Conservation (phyloP, 108 stramenopile genomes). For the Licmophora abbreviata region DNA sequence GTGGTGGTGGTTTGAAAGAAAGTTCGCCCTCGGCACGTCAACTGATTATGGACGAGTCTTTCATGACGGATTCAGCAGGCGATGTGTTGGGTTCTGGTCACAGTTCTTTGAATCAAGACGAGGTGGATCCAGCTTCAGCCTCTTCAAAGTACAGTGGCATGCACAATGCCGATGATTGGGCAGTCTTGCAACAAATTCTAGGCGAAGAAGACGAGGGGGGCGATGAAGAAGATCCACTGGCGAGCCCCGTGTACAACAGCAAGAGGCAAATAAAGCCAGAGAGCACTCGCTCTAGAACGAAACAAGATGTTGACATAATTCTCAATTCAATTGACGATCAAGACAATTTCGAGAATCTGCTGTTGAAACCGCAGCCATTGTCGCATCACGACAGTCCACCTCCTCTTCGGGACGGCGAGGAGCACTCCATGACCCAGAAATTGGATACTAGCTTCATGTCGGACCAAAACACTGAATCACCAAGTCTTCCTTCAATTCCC, state of each 20-base stretch:
- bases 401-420: too few relatives aligned
- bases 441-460: background rate
- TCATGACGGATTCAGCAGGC: too few relatives aligned
- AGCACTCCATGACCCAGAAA: background rate
- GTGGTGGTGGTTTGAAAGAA: too few relatives aligned
- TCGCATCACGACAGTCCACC: too few relatives aligned
- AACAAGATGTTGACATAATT: slow-evolving; percentile 39
- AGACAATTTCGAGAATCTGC: background rate
- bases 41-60: too few relatives aligned
- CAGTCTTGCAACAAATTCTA: slow-evolving; percentile 58
- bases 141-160: too few relatives aligned
- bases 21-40: too few relatives aligned
- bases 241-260: background rate
- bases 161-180: slow-evolving; percentile 39
- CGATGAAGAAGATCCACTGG: background rate
- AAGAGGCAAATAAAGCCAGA: too few relatives aligned
- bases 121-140: too few relatives aligned
- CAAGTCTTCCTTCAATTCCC: background rate
- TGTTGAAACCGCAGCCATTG: slow-evolving; percentile 2
- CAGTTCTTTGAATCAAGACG: too few relatives aligned
- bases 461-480: background rate
- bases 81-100: too few relatives aligned
- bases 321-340: slow-evolving; percentile 21
- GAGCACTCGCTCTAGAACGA: too few relatives aligned
- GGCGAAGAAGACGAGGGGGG: slow-evolving; percentile 59